Conservation (phyloP, 176 grass and related monocot genomes). For the Leersia perrieri region DNA sequence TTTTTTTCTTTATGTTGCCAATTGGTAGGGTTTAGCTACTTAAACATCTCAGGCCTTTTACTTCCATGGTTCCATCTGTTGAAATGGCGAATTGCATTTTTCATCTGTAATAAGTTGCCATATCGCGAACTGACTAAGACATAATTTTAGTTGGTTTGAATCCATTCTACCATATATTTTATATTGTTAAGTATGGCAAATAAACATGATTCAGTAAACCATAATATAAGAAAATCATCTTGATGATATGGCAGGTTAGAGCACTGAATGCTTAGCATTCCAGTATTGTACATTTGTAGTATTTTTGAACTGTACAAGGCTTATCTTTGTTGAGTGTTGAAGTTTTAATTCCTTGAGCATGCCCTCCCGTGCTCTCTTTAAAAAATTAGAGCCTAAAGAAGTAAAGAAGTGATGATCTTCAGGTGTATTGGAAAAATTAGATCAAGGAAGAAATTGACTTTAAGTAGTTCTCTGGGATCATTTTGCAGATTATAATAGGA, state of each 20-base stretch:
- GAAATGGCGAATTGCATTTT: background rate
- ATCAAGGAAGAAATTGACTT: background rate
- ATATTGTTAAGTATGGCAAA: background rate
- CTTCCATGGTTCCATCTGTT: background rate
- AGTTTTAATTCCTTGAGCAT: background rate
- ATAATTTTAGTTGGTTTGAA: background rate
- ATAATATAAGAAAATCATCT: background rate
- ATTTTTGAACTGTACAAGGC: background rate
- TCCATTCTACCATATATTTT: background rate
- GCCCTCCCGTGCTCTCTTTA: background rate
- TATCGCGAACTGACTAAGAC: background rate
- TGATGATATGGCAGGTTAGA: background rate
- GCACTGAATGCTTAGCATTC: background rate
- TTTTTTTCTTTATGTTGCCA: background rate
- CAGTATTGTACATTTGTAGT: background rate
- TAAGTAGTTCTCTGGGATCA: background rate
- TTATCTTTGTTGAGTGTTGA: background rate
- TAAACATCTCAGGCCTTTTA: background rate
- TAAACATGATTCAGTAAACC: background rate
- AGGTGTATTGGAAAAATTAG: background rate
- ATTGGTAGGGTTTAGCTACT: background rate
- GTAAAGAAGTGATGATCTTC: background rate
- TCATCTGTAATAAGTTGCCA: background rate
- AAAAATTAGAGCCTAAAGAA: background rate
- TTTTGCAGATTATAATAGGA: background rate